These are phyloP conservation scores for Amanita rubescens DNA, from an alignment of 768 basidiomycete species.

Conservation along the genomic window DNA sequence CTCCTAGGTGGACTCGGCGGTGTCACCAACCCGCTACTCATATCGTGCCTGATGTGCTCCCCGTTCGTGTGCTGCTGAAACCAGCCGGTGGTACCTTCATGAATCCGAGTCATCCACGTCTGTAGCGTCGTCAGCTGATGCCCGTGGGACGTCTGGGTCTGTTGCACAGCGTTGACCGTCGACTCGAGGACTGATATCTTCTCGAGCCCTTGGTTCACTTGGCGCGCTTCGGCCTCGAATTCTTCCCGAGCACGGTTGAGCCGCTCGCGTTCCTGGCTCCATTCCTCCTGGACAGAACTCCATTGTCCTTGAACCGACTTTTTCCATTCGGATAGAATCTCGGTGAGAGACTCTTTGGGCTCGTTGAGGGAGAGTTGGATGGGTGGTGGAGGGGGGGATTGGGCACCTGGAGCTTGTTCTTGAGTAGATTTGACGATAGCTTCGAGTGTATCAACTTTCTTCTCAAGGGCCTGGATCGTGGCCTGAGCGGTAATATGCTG, in stretches of 20 bases:
- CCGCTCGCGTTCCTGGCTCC: conserved; percentile 74
- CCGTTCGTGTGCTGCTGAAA: conserved; percentile 24
- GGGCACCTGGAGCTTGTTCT: conserved; percentile 20
- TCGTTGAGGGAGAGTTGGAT: conserved; percentile 9
- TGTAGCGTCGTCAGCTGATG: conserved; percentile 15
- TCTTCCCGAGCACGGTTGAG: conserved; percentile 69
- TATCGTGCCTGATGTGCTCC: conserved; percentile 25
- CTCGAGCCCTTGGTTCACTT: conserved; percentile 48
- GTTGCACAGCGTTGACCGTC: conserved; percentile 25
- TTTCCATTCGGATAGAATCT: conserved; percentile 65
- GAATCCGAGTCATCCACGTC: conserved; percentile 9
- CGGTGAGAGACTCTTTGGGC: conserved; percentile 43
- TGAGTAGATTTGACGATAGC: conserved; percentile 43
- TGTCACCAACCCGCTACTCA: conserved; percentile 52
- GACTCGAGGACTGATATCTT: conserved; percentile 30
- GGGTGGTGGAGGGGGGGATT: not conserved
- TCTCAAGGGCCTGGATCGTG: conserved; percentile 63
- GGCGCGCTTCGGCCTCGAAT: conserved; percentile 60
- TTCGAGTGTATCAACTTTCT: conserved; percentile 65
- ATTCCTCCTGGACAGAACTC: conserved; percentile 71
- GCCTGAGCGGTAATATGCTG: conserved; percentile 73
- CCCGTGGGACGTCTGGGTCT: conserved; percentile 25
- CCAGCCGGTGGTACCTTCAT: conserved; percentile 3
- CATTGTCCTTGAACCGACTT: conserved; percentile 74
- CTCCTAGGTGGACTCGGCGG: conserved; percentile 67